Base-by-base conservation (phyloP, 2,329 filamentous ascomycete genomes). In the Colletotrichum incanum region DNA sequence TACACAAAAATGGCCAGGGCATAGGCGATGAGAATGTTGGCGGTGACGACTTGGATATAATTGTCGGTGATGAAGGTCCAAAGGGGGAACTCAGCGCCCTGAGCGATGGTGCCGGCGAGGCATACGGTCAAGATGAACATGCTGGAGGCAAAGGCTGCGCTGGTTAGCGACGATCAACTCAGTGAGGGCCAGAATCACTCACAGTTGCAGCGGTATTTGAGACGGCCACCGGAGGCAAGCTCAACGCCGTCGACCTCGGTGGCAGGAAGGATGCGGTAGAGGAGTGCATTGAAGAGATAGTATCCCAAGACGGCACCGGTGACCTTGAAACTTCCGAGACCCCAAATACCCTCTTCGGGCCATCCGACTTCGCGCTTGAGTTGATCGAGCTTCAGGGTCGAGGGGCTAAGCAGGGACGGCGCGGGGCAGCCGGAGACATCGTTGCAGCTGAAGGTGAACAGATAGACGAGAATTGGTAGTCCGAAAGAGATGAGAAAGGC, bases 61-160 rank as follows among this genome's bases (percentile, higher is more conserved):
- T 98, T 96, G 80, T 97, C 92, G 85, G 93, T 92, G 79, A 98
- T 94, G 83, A 95, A 98, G 34, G 92, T 94, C 96, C 96, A 99
- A 63, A 98, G 89, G 11, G 91, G 88, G 78, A 97, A 98, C 26
- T 96, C 88, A 63, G 94, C 90, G 68, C 96, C 96, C 76, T 96
- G 90, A 4, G 91, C 83, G 49, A 91, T 82, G 3, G 95, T 98
- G 60, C 95, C 95, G 11, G 92, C 92, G 43, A 91, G 91, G 64
- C 92, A 89, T 7, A 92, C 85, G n/a, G 88, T 87, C 55, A 97
- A 85, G 62, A 92, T 95, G 74, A 93, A 87, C 67, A 94, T 82
- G 73, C 92, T 92, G n/a, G 94, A 94, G 74, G 86, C 85, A 81
- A 96, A 92, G 12, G 94, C 94, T 96, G 73, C 6, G 18, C 26